Conservation (phyloP, 2,329 filamentous ascomycete genomes). For the Fusarium equiseti region DNA sequence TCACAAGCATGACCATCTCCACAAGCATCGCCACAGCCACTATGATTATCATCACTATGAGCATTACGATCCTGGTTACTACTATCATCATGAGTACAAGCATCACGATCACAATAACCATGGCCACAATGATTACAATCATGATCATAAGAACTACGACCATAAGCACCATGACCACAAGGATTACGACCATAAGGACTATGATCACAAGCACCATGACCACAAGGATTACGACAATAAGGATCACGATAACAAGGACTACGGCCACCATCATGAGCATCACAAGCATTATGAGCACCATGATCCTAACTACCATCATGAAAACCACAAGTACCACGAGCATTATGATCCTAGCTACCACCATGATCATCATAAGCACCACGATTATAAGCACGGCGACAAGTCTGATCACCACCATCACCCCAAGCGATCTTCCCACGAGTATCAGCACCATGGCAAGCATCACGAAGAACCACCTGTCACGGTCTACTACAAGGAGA, state of each 20-base stretch:
- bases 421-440: constrained; percentile 10
- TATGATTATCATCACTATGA: constrained; percentile 13
- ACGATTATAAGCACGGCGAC: constrained; percentile 11
- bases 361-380: constrained; percentile 12
- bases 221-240: neutral
- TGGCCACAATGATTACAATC: neutral
- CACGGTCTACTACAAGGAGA: constrained; percentile 16
- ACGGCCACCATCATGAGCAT: neutral
- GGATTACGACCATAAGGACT: neutral
- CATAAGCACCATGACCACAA: neutral
- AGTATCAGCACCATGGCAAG: neutral
- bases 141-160: neutral
- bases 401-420: constrained; percentile 15
- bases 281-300: neutral
- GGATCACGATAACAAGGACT: neutral
- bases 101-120: neutral
- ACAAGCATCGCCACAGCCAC: constrained; percentile 25
- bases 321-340: neutral
- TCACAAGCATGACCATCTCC: constrained; percentile 18
- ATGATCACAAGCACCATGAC: neutral
- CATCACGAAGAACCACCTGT: constrained; percentile 1
- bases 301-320: neutral
- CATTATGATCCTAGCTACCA: constrained; percentile 2
- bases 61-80: neutral
- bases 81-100: neutral